These are phyloP conservation scores for Podospora comata DNA, from an alignment of 495 filamentous ascomycete genomes.

Conservation along the genomic window DNA sequence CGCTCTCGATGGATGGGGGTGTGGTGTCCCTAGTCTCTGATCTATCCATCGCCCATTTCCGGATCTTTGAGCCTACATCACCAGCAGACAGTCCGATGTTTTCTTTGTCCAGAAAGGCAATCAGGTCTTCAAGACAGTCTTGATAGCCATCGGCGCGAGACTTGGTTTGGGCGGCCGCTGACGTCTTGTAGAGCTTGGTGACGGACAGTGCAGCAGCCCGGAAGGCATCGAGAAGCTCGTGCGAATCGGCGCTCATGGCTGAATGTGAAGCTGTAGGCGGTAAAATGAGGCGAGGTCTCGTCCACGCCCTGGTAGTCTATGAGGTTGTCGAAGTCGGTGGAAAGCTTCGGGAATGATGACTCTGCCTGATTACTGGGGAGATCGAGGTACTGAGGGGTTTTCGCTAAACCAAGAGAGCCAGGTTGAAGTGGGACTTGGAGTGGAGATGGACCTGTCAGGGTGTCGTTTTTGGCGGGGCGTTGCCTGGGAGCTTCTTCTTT, in stretches of 20 bases:
- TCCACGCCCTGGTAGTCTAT: not conserved
- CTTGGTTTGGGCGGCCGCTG: slow-evolving; percentile 69
- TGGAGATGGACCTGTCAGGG: slow-evolving; percentile 2
- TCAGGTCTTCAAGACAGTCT: slow-evolving; percentile 86
- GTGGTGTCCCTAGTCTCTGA: slow-evolving; percentile 56
- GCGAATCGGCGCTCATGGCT: slow-evolving; percentile 51
- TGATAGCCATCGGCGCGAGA: slow-evolving; percentile 80
- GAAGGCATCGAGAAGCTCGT: slow-evolving; percentile 84
- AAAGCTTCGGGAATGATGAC: not conserved
- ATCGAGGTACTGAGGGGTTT: slow-evolving; percentile 20
- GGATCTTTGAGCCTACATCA: slow-evolving; percentile 68
- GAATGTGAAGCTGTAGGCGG: not conserved
- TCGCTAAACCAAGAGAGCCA: slow-evolving; percentile 18
- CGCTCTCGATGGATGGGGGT: slow-evolving; percentile 58
- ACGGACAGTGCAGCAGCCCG: slow-evolving; percentile 89
- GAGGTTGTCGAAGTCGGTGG: slow-evolving; percentile 7
- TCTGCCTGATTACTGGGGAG: not conserved
- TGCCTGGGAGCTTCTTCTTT: not conserved
- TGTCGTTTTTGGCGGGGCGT: slow-evolving; percentile 2
- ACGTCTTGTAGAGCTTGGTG: slow-evolving; percentile 92
- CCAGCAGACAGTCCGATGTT: slow-evolving; percentile 73
- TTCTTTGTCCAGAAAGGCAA: slow-evolving; percentile 78
- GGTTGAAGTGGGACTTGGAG: slow-evolving; percentile 12
- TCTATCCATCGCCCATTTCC: slow-evolving; percentile 81
- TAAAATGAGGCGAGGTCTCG: not conserved